Evolutionary conservation across 2,329 filamentous ascomycete species (phyloP).

Genomic region (Trichophaea hybrida): DNA sequence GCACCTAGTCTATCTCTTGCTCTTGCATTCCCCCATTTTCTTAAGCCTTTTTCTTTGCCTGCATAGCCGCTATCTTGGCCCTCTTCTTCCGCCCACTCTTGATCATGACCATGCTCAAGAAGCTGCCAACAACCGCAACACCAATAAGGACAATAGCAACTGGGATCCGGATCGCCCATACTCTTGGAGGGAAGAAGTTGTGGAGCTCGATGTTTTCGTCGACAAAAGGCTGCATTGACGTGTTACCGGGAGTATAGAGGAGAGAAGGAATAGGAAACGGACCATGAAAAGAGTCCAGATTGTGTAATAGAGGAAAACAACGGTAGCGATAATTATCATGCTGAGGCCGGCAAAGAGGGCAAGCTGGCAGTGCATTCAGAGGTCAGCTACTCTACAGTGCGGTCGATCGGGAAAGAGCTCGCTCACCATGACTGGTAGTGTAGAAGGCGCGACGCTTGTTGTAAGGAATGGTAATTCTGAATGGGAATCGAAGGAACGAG

Average conservation of each 20-base stretch:
- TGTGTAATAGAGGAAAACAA: constrained; percentile 81
- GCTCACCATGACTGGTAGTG: neutral
- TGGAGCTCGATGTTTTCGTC: constrained; percentile 88
- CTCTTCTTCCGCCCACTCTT: constrained; percentile 96
- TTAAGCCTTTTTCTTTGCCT: constrained; percentile 63
- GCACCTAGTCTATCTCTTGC: neutral
- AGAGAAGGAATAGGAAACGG: constrained; percentile 28
- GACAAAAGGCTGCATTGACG: constrained; percentile 66
- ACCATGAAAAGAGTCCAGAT: constrained; percentile 98
- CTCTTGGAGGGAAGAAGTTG: constrained; percentile 86
- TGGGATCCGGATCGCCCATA: constrained; percentile 97
- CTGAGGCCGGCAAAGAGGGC: constrained; percentile 69
- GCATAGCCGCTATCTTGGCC: constrained; percentile 59
- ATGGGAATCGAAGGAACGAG: too few relatives aligned
- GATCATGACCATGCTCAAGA: constrained; percentile 96
- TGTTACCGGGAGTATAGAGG: constrained; percentile 16
- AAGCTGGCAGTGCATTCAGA: constrained; percentile 45
- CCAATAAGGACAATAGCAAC: constrained; percentile 89
- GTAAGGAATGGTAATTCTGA: too few relatives aligned
- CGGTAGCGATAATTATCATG: constrained; percentile 60
- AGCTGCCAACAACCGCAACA: constrained; percentile 86
- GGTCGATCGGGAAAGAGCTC: neutral
- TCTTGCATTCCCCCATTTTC: neutral
- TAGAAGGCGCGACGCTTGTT: neutral
- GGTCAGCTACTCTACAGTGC: neutral